A percentile compares a stretch with the other conserved stretches of the same genome.
These are phyloP conservation scores for Solanum chmielewskii DNA, from an alignment of 257 asterid species.

Conservation along the genomic window DNA sequence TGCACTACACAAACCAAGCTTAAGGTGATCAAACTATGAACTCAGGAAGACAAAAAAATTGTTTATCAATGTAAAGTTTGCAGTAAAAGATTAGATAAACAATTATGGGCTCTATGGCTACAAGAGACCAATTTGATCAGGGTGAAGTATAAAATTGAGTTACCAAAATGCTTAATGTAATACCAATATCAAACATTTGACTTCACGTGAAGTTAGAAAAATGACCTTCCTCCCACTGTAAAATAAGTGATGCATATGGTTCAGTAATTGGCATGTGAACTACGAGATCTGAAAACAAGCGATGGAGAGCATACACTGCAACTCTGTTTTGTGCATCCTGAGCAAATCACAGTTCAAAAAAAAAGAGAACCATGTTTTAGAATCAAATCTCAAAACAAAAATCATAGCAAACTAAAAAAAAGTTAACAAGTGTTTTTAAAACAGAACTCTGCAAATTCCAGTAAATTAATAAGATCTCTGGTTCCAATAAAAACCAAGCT, in stretches of 20 bases:
- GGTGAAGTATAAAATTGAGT: background rate
- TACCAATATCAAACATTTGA: background rate
- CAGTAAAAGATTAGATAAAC: background rate
- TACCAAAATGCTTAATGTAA: background rate
- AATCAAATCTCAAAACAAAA: background rate
- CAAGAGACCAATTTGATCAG: background rate
- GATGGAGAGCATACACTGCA: slow-evolving; percentile 83
- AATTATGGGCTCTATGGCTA: background rate
- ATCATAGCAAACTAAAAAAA: background rate
- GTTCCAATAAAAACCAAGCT: background rate
- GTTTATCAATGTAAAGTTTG: background rate
- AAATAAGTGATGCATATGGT: slow-evolving; percentile 71
- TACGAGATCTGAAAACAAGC: slow-evolving; percentile 76
- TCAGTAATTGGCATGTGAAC: slow-evolving; percentile 69
- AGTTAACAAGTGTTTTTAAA: background rate
- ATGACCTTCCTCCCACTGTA: slow-evolving; percentile 77
- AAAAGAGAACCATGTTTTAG: background rate
- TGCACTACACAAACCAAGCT: too few species aligned
- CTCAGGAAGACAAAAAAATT: background rate
- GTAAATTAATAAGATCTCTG: background rate
- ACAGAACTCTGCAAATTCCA: background rate
- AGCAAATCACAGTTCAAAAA: slow-evolving; percentile 3
- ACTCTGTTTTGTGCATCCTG: slow-evolving; percentile 92
- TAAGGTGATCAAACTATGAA: too few species aligned
- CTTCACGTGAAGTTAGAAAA: background rate